These are phyloP conservation scores for Trichoderma simmonsii DNA, from an alignment of 2,329 filamentous ascomycete genomes.

Conservation along the genomic window DNA sequence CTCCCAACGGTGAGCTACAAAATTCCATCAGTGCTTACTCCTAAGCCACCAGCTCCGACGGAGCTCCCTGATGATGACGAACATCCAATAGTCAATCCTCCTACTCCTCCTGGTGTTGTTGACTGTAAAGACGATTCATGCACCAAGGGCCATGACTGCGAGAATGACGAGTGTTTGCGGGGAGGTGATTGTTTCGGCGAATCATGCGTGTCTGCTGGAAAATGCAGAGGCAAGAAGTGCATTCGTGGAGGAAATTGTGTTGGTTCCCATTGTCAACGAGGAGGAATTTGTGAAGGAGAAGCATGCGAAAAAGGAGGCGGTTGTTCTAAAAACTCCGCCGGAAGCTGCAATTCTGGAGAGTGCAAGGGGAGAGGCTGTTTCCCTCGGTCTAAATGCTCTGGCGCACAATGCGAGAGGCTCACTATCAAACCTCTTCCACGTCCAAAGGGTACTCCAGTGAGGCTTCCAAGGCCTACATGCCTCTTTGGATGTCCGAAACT, in stretches of 20 bases:
- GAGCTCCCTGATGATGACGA: neutral
- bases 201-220: neutral
- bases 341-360: neutral
- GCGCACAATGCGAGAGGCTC: neutral
- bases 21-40: neutral
- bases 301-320: slow-evolving; percentile 12
- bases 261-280: neutral
- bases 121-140: slow-evolving; percentile 3
- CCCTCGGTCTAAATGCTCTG: neutral
- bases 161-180: neutral
- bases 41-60: neutral
- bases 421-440: neutral
- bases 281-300: slow-evolving; percentile 11
- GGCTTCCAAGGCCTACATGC: neutral
- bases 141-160: neutral
- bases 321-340: neutral
- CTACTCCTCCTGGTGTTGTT: neutral
- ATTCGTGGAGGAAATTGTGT: slow-evolving; percentile 13
- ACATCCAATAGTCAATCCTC: neutral
- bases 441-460: neutral
- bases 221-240: slow-evolving; percentile 4
- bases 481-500: neutral
- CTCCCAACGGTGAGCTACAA: neutral
- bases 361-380: neutral
- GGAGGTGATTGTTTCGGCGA: slow-evolving; percentile 15